Evolutionary conservation across 805 yeast genomes (phyloP), one percentile per base, ranked within the genome.

Genomic region (Myxozyma monticola): DNA sequence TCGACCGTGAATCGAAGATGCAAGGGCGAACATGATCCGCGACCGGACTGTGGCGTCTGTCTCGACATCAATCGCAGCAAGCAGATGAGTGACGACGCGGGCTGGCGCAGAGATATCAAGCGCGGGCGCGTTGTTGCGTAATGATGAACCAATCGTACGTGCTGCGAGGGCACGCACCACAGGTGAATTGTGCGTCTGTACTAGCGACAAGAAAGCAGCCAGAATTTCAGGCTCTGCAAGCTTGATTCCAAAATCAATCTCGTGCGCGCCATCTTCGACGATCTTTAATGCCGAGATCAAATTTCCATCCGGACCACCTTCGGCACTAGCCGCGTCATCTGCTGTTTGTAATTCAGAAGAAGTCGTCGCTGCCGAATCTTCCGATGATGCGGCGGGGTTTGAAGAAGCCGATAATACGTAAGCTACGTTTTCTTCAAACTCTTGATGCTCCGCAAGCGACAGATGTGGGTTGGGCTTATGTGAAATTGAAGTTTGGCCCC

Each of bases 51-150:
- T 36, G 30, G 49, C 25, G 41, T 57, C 51, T 20, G 31, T 18
- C 49, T 62, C 65, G 22, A 26, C 7, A 17, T 45, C 40, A 20
- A 61, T 34, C 3, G 49, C 37, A 9, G 45, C 26, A 10, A 57
- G 36, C 6, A 57, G 40, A 25, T 48, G 37, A 8, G 42, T 34
- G 21, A 57, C 54, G 2, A 48, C 49, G n/a, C 43, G 45, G 7
- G 48, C 45, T 15, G 51, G 49, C n/a, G 44, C 45, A 3, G 59
- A 51, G 3, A 42, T 34, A 60, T 66, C 65, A 1, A 75, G 56
- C 0, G 89, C 88, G 1, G 76, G 77, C 1, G 80, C 81, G 63
- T 89, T 89, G 64, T 88, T 88, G 60, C 96, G 75, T 38, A 88
- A 66, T 3, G 90, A 68, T 4, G 87, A 75, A 0, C 85, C 83